Percentiles rank a stretch among this genome's conserved stretches.
Evolutionary conservation across 1,139 yeast species (phyloP).

Genomic region (Zygosaccharomyces sapae): DNA sequence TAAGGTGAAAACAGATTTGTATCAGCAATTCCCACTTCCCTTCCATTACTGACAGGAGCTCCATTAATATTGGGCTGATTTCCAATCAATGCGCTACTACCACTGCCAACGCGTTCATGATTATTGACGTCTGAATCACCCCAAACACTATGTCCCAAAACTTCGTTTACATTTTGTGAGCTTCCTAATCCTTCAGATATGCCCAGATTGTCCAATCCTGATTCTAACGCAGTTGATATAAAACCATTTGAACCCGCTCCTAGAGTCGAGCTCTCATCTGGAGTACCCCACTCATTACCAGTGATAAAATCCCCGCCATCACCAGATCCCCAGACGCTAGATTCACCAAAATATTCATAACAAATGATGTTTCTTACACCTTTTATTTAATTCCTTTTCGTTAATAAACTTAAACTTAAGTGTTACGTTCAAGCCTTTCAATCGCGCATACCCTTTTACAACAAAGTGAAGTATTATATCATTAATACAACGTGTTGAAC

Average conservation of each 20-base stretch:
- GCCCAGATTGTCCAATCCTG: constrained; percentile 5
- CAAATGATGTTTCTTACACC: neutral
- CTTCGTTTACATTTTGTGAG: constrained; percentile 10
- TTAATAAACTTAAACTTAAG: neutral
- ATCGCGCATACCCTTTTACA: constrained; percentile 5
- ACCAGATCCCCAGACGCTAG: constrained; percentile 17
- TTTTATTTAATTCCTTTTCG: neutral
- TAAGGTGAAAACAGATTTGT: constrained; percentile 2
- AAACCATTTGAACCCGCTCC: constrained; percentile 2
- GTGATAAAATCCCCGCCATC: constrained; percentile 4
- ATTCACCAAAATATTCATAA: constrained; percentile 13
- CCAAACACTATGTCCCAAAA: constrained; percentile 19
- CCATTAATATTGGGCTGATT: neutral
- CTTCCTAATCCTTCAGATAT: constrained; percentile 2
- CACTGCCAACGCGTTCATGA: constrained; percentile 2
- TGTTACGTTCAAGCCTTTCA: constrained; percentile 4
- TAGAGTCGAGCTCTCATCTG: constrained; percentile 2
- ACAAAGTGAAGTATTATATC: neutral
- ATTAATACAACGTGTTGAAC: neutral
- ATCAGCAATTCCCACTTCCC: constrained; percentile 1
- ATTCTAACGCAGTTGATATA: constrained; percentile 6
- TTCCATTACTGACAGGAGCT: neutral
- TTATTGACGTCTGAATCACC: constrained; percentile 10
- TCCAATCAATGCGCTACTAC: constrained; percentile 6
- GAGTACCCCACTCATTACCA: constrained; percentile 16